Conservation (phyloP, 352 stramenopile genomes). For the Ochromonadaceae sp. region DNA sequence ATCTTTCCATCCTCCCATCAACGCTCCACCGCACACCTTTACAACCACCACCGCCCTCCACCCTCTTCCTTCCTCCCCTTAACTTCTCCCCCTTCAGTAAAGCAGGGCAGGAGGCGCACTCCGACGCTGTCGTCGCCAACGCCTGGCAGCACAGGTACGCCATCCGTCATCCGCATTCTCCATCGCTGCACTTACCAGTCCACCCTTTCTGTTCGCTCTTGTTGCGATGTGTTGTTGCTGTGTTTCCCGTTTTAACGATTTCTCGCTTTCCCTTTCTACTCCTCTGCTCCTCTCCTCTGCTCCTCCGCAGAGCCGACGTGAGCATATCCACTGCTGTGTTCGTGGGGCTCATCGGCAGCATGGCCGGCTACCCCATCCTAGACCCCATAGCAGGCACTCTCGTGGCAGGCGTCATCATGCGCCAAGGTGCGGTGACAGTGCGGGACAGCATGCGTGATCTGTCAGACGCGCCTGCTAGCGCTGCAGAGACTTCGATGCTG, state of each 20-base stretch:
- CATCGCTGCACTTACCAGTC: no score
- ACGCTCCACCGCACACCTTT: no score
- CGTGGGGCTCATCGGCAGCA: neutral
- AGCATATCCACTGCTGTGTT: slow-evolving; percentile 11
- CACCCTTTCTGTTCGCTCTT: no score
- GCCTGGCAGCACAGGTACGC: slow-evolving; percentile 16
- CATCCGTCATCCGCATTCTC: no score
- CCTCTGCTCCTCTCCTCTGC: neutral
- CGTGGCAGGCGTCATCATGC: slow-evolving; percentile 3
- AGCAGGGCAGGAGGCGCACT: neutral
- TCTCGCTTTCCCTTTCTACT: neutral
- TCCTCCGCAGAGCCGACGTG: neutral
- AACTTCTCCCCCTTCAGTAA: neutral
- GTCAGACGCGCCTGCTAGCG: slow-evolving; percentile 1
- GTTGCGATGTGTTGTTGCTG: neutral
- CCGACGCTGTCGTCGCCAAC: slow-evolving; percentile 1
- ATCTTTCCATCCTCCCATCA: no score
- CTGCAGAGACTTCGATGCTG: neutral
- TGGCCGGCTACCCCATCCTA: neutral
- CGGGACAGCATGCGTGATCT: slow-evolving; percentile 1
- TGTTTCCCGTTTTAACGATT: neutral
- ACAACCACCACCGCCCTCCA: neutral
- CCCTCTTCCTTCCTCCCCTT: neutral
- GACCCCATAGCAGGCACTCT: slow-evolving; percentile 5
- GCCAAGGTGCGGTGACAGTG: neutral